A percentile compares a stretch with the other conserved stretches of the same genome.
phyloP scores from a whole-genome alignment of 2,329 filamentous ascomycete species.

The Penicillium verrucosum region DNA sequence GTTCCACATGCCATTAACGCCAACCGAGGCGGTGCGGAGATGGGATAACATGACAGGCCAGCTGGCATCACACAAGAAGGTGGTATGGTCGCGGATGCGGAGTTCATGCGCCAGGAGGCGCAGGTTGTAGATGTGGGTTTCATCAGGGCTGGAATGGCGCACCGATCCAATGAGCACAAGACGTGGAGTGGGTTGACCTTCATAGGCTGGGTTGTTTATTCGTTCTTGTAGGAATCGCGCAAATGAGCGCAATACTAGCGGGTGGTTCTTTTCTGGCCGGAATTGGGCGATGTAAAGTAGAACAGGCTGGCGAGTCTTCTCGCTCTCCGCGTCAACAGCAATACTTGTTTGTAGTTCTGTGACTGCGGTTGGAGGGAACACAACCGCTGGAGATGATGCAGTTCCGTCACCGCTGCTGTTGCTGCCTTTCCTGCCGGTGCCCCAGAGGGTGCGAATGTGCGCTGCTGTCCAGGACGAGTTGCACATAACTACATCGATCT shows the following conservation, averaged over 20 bases:
- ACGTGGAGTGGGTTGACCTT: constrained; percentile 48
- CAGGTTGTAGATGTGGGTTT: constrained; percentile 73
- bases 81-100: constrained; percentile 75
- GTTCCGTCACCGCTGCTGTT: constrained; percentile 39
- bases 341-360: constrained; percentile 74
- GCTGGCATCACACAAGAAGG: constrained; percentile 84
- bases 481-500: constrained; percentile 92
- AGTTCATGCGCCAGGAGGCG: constrained; percentile 83
- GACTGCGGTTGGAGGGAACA: constrained; percentile 92
- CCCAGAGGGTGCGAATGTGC: constrained; percentile 81
- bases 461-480: constrained; percentile 92
- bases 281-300: constrained; percentile 96
- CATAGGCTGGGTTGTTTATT: constrained; percentile 50
- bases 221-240: constrained; percentile 65
- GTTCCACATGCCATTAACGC: constrained; percentile 99
- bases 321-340: constrained; percentile 65
- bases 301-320: constrained; percentile 65
- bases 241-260: constrained; percentile 80
- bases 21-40: constrained; percentile 72
- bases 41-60: constrained; percentile 84
- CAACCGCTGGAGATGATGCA: constrained; percentile 52
- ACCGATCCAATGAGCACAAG: constrained; percentile 89
- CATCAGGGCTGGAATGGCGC: constrained; percentile 59
- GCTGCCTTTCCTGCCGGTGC: constrained; percentile 45
- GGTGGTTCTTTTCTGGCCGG: constrained; percentile 94